Evolutionary conservation across 2,329 filamentous ascomycete species (phyloP).

Genomic region (Parascedosporium putredinis): DNA sequence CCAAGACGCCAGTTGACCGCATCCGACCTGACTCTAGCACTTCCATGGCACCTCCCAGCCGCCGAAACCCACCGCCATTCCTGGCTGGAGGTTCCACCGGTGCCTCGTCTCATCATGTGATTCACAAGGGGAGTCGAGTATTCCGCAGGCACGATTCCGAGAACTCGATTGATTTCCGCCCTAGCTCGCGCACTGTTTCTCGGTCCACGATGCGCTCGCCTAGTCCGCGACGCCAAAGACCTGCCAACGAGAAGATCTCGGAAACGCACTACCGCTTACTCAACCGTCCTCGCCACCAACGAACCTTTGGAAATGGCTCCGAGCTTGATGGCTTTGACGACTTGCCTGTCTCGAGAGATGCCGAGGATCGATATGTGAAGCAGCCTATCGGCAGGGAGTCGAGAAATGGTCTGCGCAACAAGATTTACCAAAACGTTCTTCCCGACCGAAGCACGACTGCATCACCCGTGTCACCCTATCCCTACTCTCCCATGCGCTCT

Average conservation of each 20-base stretch:
- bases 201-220: constrained; percentile 49
- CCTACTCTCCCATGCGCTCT: constrained; percentile 46
- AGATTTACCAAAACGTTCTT: constrained; percentile 42
- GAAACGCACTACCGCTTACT: constrained; percentile 13
- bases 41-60: constrained; percentile 28
- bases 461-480: constrained; percentile 41
- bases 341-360: constrained; percentile 72
- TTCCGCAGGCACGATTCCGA: constrained; percentile 81
- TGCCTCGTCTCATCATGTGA: constrained; percentile 67
- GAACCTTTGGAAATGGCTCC: constrained; percentile 74
- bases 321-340: constrained; percentile 94
- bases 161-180: constrained; percentile 46
- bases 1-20: constrained; percentile 63
- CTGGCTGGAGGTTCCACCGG: constrained; percentile 62
- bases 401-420: constrained; percentile 50
- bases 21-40: constrained; percentile 21
- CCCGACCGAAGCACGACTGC: constrained; percentile 43
- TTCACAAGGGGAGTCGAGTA: constrained; percentile 57
- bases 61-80: constrained; percentile 62
- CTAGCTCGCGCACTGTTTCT: constrained; percentile 46
- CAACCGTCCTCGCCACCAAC: constrained; percentile 23
- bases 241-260: constrained; percentile 12
- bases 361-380: constrained; percentile 75
- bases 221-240: constrained; percentile 39
- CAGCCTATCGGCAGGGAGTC: constrained; percentile 62